Evolutionary conservation across 1,284 basidiomycete species (phyloP), one percentile per base, ranked within the genome.

Genomic region (Exobasidium cylindrosporum): DNA sequence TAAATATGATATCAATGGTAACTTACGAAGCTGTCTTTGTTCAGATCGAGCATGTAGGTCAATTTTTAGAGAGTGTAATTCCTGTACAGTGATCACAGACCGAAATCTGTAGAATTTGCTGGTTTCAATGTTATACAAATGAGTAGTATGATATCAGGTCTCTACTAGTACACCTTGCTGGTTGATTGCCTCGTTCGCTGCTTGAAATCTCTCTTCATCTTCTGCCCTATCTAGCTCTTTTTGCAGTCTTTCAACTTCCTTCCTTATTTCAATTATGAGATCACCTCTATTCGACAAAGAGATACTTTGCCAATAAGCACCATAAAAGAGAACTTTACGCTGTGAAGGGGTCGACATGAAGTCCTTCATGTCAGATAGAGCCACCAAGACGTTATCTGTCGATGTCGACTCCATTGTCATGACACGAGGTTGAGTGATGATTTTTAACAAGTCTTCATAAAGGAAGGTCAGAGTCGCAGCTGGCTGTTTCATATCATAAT

Each of bases 21-120:
- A 24, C 3, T 14, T 23, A 14, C 28, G n/a, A 5, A 26, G 4
- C 4, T 58, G 24, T 45, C 29, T 7, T 32, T 26, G 24, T 45
- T 40, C 58, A 71, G 71, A 75, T 75, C 32, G 66, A 67, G 28
- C 65, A 75, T 55, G 56, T 75, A 2, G 73, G 67, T 5, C 45
- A 63, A 32, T 75, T 67, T 60, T 57, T 75, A 30, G 73, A 75
- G 35, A 67, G 63, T 52, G 64, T 68, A 57, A 64, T 75, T 6
- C 72, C 72, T 6, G 57, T 45, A 6, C 47, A 50, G 26, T 50
- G 26, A 50, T 4, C 4, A 4, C 21, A 28, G 5, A 50, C 4
- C 21, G 26, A 50, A 24, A 7, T 28, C 13, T 6, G 47, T 24
- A 50, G 17, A 28, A 21, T 24, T 21, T 50, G 14, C 17, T 21